Percentiles rank a stretch among this genome's conserved stretches.
phyloP scores from a whole-genome alignment of 1,284 basidiomycete species.

The Boletus albobrunnescens region DNA sequence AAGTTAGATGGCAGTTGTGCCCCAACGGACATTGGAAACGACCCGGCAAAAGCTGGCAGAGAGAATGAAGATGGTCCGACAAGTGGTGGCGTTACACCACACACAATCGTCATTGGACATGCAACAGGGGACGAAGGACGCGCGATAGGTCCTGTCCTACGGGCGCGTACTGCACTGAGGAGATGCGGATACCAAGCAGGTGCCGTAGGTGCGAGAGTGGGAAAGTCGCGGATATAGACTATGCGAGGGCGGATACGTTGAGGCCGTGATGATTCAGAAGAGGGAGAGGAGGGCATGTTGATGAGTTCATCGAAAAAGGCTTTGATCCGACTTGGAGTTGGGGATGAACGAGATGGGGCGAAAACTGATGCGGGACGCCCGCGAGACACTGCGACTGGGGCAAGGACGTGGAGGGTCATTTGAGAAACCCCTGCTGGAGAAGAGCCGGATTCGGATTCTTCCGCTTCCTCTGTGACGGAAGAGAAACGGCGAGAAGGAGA shows the following conservation, averaged over 20 bases:
- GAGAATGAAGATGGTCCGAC: constrained; percentile 20
- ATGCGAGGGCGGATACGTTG: constrained; percentile 56
- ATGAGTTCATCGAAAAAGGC: constrained; percentile 72
- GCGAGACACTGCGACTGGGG: constrained; percentile 41
- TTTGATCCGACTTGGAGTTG: constrained; percentile 53
- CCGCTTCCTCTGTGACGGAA: constrained; percentile 52
- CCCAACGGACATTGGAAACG: constrained; percentile 9
- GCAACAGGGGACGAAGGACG: constrained; percentile 52
- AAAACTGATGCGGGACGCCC: constrained; percentile 43
- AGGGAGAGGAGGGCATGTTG: constrained; percentile 48
- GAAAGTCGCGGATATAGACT: constrained; percentile 78
- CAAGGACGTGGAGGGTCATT: constrained; percentile 61
- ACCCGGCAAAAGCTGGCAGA: constrained; percentile 7
- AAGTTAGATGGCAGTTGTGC: constrained; percentile 6
- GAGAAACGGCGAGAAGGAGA: constrained; percentile 27
- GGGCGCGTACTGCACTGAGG: constrained; percentile 67
- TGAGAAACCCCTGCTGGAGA: constrained; percentile 37
- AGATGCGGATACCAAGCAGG: constrained; percentile 78
- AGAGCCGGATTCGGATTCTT: constrained; percentile 28
- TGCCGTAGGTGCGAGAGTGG: constrained; percentile 68
- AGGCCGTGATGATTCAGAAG: constrained; percentile 23
- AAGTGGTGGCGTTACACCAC: constrained; percentile 77
- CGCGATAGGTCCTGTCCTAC: constrained; percentile 59
- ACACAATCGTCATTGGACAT: constrained; percentile 75
- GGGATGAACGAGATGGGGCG: constrained; percentile 38